Evolutionary conservation across 208 protist species (phyloP).

Genomic region (Acanthamoeba healyi): DNA sequence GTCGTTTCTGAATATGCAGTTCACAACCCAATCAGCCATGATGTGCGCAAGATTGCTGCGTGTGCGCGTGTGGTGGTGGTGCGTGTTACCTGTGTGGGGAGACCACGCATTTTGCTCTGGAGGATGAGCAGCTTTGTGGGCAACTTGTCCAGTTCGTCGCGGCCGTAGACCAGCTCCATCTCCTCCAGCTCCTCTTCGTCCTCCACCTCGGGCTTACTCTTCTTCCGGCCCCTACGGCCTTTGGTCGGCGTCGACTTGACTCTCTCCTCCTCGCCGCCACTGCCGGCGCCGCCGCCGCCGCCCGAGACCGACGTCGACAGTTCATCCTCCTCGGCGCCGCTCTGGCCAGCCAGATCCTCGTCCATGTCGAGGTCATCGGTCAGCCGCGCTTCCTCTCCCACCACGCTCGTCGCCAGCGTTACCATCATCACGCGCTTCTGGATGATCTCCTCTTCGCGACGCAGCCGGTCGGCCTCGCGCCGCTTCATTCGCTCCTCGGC

Average conservation of each 20-base stretch:
- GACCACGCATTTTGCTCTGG: constrained; percentile 58
- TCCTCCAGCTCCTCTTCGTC: not conserved
- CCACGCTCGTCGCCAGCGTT: not conserved
- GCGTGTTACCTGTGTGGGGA: constrained; percentile 25
- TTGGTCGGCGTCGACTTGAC: not conserved
- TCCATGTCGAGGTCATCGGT: not conserved
- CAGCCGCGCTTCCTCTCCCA: not conserved
- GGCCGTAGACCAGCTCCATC: not conserved
- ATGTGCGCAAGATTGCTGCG: not conserved
- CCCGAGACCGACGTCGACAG: not conserved
- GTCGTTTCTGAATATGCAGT: not conserved
- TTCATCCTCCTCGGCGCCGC: constrained; percentile 1
- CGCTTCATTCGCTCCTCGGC: constrained; percentile 65
- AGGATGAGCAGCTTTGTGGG: not conserved
- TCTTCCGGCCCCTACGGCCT: not conserved
- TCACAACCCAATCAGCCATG: not conserved
- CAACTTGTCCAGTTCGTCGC: not conserved
- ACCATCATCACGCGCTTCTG: constrained; percentile 29
- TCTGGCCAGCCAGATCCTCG: constrained; percentile 26
- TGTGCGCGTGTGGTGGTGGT: not conserved
- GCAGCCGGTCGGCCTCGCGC: constrained; percentile 6
- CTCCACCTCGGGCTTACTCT: not conserved
- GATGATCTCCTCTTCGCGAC: constrained; percentile 44
- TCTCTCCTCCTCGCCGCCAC: not conserved
- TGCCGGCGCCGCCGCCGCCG: not conserved